Conservation (phyloP, 169 alveolate genomes). For the Haemoproteus tartakovskyi region DNA sequence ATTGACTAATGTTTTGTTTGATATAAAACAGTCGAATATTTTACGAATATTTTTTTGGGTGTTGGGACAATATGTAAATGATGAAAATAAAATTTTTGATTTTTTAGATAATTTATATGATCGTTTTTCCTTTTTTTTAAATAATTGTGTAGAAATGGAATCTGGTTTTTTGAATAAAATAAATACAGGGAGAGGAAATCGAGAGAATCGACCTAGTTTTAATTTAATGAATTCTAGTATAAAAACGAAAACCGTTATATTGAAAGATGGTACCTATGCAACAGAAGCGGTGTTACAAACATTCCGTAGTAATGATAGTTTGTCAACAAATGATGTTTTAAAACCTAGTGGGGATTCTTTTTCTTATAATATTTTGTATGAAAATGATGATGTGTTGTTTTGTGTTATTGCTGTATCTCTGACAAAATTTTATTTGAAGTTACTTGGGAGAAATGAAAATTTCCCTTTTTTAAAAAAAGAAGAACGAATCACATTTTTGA, state of each 20-base stretch:
- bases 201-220: constrained; percentile 61
- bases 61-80: constrained; percentile 31
- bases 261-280: constrained; percentile 96
- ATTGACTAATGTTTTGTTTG: constrained; percentile 45
- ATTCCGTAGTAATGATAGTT: background rate
- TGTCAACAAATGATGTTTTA: background rate
- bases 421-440: constrained; percentile 40
- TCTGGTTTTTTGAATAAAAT: constrained; percentile 32
- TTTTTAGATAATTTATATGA: constrained; percentile 10
- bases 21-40: constrained; percentile 51
- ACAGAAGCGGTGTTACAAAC: constrained; percentile 78
- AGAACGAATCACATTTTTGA: constrained; percentile 5
- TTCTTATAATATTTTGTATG: constrained; percentile 59
- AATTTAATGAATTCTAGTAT: background rate
- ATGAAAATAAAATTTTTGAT: constrained; percentile 4
- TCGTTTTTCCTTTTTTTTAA: constrained; percentile 18
- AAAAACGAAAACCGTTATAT: constrained; percentile 88
- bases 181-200: constrained; percentile 51
- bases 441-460: background rate
- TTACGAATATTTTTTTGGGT: constrained; percentile 65
- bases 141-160: constrained; percentile 22
- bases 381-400: constrained; percentile 63
- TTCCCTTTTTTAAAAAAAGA: constrained; percentile 31
- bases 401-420: constrained; percentile 53
- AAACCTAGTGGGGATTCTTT: constrained; percentile 9